phyloP scores from a whole-genome alignment of 805 yeast genomes.

The Candida endomychidarum region DNA sequence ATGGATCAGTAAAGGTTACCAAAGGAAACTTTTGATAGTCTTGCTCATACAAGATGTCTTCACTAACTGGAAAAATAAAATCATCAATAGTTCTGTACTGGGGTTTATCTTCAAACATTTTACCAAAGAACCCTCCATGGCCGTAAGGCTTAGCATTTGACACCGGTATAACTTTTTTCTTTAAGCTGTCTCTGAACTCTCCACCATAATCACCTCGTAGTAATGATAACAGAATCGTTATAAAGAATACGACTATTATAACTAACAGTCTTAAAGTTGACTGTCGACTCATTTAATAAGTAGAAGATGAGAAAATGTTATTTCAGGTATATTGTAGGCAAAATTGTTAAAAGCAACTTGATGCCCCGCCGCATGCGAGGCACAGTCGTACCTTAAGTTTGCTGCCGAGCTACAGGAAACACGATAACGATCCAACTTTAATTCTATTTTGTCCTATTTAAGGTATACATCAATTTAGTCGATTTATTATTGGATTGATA shows the following conservation, averaged over 20 bases:
- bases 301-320: too few species aligned
- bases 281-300: constrained; percentile 1
- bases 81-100: neutral
- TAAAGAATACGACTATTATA: neutral
- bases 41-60: constrained; percentile 9
- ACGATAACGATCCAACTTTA: too few species aligned
- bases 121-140: neutral
- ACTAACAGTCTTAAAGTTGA: neutral
- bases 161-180: constrained; percentile 8
- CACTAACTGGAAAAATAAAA: constrained; percentile 13
- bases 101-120: neutral
- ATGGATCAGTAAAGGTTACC: constrained; percentile 21
- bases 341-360: too few species aligned
- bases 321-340: too few species aligned
- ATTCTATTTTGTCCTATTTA: too few species aligned
- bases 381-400: too few species aligned
- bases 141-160: constrained; percentile 3
- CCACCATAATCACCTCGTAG: constrained; percentile 4
- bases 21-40: constrained; percentile 9
- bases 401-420: too few species aligned
- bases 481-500: too few species aligned
- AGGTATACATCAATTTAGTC: too few species aligned
- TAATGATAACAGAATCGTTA: constrained; percentile 5
- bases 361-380: too few species aligned
- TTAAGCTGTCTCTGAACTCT: constrained; percentile 2